phyloP scores from a whole-genome alignment of 805 yeast species.

The Ogataea methylovora region DNA sequence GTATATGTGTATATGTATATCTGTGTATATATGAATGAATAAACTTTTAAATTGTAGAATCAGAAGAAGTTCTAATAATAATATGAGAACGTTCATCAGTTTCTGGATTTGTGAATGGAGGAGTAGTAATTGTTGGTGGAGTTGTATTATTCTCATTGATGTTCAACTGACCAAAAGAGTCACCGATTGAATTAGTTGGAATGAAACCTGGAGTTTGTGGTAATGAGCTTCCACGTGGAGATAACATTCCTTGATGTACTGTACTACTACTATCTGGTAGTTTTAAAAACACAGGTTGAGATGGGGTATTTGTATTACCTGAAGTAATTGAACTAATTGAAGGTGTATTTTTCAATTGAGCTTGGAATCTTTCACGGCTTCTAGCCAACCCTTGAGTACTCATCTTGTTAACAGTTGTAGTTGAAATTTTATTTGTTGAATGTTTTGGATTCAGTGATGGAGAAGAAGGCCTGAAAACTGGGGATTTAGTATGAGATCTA shows the following conservation, averaged over 20 bases:
- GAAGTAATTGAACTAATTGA: conserved; percentile 2
- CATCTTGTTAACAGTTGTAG: conserved; percentile 3
- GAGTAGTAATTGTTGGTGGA: too few species aligned
- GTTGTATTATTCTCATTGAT: too few species aligned
- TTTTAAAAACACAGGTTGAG: background rate
- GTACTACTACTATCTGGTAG: conserved; percentile 3
- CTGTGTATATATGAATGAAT: too few species aligned
- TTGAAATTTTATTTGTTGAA: conserved; percentile 1
- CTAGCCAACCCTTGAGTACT: conserved; percentile 11
- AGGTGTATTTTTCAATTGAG: conserved; percentile 15
- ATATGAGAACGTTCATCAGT: too few species aligned
- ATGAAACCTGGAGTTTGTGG: conserved; percentile 19
- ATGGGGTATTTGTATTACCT: background rate
- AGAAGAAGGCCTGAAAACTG: conserved; percentile 6
- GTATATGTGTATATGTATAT: too few species aligned
- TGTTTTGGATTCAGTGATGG: conserved; percentile 1
- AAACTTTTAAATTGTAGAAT: too few species aligned
- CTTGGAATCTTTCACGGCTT: conserved; percentile 14
- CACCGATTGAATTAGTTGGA: conserved; percentile 15
- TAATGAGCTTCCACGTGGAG: conserved; percentile 2
- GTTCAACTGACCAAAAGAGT: too few species aligned
- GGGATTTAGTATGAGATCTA: conserved; percentile 6
- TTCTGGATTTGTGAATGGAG: too few species aligned
- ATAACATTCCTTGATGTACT: background rate
- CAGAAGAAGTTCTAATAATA: too few species aligned